Base-by-base conservation (phyloP, 2,329 filamentous ascomycete species). In the Scopulariopsis brevicaulis region DNA sequence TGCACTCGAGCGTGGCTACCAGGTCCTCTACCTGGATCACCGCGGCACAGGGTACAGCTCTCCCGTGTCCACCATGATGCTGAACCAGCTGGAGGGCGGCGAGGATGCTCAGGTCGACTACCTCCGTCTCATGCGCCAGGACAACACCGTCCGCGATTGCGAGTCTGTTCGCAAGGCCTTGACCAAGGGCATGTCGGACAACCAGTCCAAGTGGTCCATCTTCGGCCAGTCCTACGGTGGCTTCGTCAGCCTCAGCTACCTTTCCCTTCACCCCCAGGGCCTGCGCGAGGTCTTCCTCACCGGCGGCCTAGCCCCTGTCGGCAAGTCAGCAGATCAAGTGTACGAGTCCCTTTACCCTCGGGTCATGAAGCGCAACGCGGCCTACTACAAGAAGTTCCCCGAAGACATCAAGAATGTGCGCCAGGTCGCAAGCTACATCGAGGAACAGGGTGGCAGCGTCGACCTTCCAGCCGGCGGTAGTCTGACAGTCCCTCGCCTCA, bases 171-270 rank as follows among this genome's bases (percentile, higher is more conserved):
- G 93, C 4, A 81, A 84, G 64, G 86, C 80, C 46, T 75, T 97
- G 57, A 94, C 88, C 0, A 74, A 77, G 5, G 82, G 85, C 56
- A 88, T 84, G 64, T 84, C 87, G 0, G 75, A 80, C 25, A 82
- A 86, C 54, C 84, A 87, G 67, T 82, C 84, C 68, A 85, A 86
- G 68, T 96, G 92, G 93, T 87, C 85, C 59, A 80, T 94, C 34
- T 86, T 96, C 61, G 93, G 93, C 10, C 93, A 96, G 73, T 92
- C 87, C 18, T 97, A 96, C 70, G 93, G 93, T 43, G 93, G 93
- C 1, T 96, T 96, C 70, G 89, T 91, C 66, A 80, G 79, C 54
- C 77, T 90, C 40, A 93, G 87, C 10, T 97, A 96, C 69, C 80
- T 96, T 18, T 94, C 88, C 2, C 84, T 89, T 68, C 85, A 82